phyloP scores from a whole-genome alignment of 2,329 filamentous ascomycete genomes.

The Trichocomaceae sp. region DNA sequence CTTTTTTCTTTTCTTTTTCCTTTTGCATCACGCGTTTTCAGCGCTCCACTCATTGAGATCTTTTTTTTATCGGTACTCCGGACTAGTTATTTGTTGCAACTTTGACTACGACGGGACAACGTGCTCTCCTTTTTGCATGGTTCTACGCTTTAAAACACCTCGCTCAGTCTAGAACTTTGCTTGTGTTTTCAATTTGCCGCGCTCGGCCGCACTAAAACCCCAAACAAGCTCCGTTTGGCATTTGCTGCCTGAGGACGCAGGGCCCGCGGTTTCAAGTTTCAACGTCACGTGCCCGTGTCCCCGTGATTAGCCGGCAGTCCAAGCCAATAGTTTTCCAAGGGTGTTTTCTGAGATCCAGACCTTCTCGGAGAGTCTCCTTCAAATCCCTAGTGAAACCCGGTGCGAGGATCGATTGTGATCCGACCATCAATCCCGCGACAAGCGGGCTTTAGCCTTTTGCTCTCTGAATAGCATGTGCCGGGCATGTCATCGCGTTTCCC shows the following conservation, averaged over 20 bases:
- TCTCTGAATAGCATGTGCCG: conserved; percentile 30
- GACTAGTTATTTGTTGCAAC: background rate
- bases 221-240: background rate
- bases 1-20: background rate
- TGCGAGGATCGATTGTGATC: background rate
- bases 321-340: conserved; percentile 4
- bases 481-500: conserved; percentile 55
- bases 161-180: background rate
- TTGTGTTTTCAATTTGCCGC: conserved; percentile 1
- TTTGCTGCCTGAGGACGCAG: background rate
- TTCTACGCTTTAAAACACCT: background rate
- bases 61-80: background rate
- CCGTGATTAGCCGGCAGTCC: conserved; percentile 8
- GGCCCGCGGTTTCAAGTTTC: conserved; percentile 6
- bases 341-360: too few species aligned
- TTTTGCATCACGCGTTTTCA: background rate
- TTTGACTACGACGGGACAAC: background rate
- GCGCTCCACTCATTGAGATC: background rate
- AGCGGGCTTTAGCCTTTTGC: conserved; percentile 11
- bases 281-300: conserved; percentile 11
- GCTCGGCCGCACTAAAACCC: conserved; percentile 3
- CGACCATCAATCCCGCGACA: background rate
- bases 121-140: background rate
- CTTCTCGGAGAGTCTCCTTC: too few species aligned
- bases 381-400: background rate